Evolutionary conservation across 176 grass and related monocot genomes (phyloP), one percentile per base, ranked within the genome.

Genomic region (Zea luxurians): DNA sequence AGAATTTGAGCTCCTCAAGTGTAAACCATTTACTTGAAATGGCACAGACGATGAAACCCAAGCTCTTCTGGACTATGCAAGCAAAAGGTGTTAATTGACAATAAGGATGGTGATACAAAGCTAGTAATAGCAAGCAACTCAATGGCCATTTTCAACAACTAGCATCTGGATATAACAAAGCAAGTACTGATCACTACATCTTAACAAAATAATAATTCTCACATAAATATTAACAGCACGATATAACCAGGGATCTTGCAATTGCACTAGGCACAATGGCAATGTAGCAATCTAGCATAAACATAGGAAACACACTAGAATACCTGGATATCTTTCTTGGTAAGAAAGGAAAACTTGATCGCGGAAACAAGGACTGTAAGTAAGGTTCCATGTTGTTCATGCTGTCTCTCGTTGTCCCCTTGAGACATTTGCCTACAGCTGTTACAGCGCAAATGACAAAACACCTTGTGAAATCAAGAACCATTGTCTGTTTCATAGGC

Each of bases 1-100:
- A 81, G 89, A 85, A 97, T 76, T 90, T 97, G 64, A 89, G 45
- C 68, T 97, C 88, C 62, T 88, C 68, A 13, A 37, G 81, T 11
- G 61, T 68, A 70, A 91, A 41, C 91, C 86, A 87, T 85, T 80
- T 68, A 77, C 82, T 91, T 89, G 86, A 97, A 75, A 97, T 80
- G 60, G 78, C 78, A 66, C 61, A 13, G 35, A 82, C 72, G 17
- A 91, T 76, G 40, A 65, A 83, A 55, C 42, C 82, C 44, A 88
- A 5, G 46, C 86, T 89, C 67, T 91, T 88, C 93, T 97, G 88
- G 48, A 89, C 46, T 68, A 27, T 73, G 68, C 77, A 92, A 87
- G 65, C 5, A 62, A 68, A 76, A 85, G 44, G 55, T 46, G 76
- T 86, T 85, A 90, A 70, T 63, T 82, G 41, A 64, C 27, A 64